A percentile compares a stretch with the other conserved stretches of the same genome.
These are phyloP conservation scores for Pholiota adiposa DNA, from an alignment of 1,284 basidiomycete species.

Conservation along the genomic window DNA sequence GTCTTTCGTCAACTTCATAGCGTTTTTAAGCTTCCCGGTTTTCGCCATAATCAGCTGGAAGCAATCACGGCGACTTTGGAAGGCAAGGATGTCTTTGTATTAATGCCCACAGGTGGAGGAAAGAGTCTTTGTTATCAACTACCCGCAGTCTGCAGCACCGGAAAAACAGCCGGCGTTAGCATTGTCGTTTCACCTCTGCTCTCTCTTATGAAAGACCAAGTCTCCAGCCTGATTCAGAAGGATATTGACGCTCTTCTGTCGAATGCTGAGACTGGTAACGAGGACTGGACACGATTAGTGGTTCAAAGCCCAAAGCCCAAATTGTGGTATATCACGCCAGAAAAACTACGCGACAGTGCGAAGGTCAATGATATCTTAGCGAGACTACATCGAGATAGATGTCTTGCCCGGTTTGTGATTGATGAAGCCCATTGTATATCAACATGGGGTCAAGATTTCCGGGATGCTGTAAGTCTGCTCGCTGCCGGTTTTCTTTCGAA, in stretches of 20 bases:
- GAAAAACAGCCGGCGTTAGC: constrained; percentile 81
- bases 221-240: constrained; percentile 68
- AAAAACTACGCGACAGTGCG: constrained; percentile 75
- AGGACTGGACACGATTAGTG: constrained; percentile 49
- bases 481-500: neutral
- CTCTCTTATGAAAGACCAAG: constrained; percentile 93
- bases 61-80: constrained; percentile 84
- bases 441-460: constrained; percentile 86
- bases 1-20: constrained; percentile 64
- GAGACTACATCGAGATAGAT: constrained; percentile 56
- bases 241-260: constrained; percentile 77
- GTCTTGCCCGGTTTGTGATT: constrained; percentile 89
- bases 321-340: constrained; percentile 93
- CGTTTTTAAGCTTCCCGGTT: constrained; percentile 72
- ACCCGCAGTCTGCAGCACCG: constrained; percentile 81
- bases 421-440: constrained; percentile 97
- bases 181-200: constrained; percentile 92
- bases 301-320: constrained; percentile 50
- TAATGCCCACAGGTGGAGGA: constrained; percentile 98
- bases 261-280: constrained; percentile 61
- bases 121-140: constrained; percentile 90
- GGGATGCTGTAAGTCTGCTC: constrained; percentile 65
- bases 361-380: constrained; percentile 61
- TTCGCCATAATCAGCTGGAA: constrained; percentile 87
- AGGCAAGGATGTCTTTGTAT: constrained; percentile 89